Evolutionary conservation across 2,329 filamentous ascomycete genomes (phyloP).

Genomic region (Colletotrichum orchidophilum): DNA sequence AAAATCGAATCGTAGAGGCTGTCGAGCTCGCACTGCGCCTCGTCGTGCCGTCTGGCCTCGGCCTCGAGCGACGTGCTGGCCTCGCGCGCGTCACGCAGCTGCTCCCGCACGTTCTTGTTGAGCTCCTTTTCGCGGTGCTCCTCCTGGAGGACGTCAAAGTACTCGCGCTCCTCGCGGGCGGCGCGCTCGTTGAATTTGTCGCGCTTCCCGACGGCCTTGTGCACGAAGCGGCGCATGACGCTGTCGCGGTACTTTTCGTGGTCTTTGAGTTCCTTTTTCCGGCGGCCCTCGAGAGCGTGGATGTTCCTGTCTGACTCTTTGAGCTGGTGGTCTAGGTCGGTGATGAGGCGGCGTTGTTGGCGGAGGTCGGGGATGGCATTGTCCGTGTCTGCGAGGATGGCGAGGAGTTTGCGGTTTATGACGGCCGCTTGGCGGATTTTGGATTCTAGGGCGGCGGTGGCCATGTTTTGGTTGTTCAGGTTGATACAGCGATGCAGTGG

Average conservation of each 20-base stretch:
- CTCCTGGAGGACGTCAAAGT: constrained; percentile 60
- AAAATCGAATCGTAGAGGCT: constrained; percentile 64
- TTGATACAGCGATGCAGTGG: neutral
- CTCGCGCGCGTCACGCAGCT: constrained; percentile 51
- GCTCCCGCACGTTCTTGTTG: constrained; percentile 49
- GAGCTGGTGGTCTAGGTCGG: constrained; percentile 55
- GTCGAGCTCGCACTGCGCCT: constrained; percentile 58
- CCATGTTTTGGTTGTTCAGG: neutral
- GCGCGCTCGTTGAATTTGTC: constrained; percentile 59
- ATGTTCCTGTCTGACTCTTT: constrained; percentile 47
- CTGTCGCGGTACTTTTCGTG: constrained; percentile 64
- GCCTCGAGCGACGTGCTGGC: constrained; percentile 48
- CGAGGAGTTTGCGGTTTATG: constrained; percentile 54
- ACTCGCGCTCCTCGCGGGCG: constrained; percentile 64
- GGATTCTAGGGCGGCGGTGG: constrained; percentile 40
- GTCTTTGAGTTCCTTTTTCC: constrained; percentile 58
- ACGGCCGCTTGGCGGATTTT: constrained; percentile 51
- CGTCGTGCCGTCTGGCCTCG: constrained; percentile 45
- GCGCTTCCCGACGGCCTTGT: constrained; percentile 58
- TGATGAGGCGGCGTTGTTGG: constrained; percentile 55
- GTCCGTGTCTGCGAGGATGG: constrained; percentile 57
- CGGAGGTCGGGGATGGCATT: constrained; percentile 56
- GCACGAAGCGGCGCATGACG: constrained; percentile 60
- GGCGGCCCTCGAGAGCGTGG: constrained; percentile 48
- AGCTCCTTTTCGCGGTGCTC: constrained; percentile 55